Evolutionary conservation across 2,329 filamentous ascomycete species (phyloP).

Genomic region (Fusarium odoratissimum): DNA sequence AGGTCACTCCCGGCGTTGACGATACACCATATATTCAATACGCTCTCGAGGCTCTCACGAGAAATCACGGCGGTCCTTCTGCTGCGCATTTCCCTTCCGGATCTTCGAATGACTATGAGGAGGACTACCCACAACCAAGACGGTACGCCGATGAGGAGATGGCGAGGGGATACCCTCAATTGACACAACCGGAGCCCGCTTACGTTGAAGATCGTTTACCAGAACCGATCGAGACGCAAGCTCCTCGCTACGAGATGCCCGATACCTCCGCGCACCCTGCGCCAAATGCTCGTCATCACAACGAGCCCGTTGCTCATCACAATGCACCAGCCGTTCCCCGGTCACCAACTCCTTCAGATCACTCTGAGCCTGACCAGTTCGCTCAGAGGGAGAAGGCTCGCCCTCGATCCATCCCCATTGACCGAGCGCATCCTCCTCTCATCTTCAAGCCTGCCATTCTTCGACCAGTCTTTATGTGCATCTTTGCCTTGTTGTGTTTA

Average conservation of each 20-base stretch:
- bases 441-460: slow-evolving; percentile 79
- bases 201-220: slow-evolving; percentile 46
- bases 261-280: slow-evolving; percentile 31
- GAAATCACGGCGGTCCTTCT: slow-evolving; percentile 72
- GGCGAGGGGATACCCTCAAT: slow-evolving; percentile 29
- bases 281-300: slow-evolving; percentile 18
- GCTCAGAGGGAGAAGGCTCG: slow-evolving; percentile 45
- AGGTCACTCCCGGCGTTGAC: slow-evolving; percentile 80
- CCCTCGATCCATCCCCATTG: slow-evolving; percentile 53
- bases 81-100: slow-evolving; percentile 62
- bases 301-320: slow-evolving; percentile 30
- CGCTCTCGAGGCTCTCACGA: slow-evolving; percentile 87
- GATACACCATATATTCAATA: slow-evolving; percentile 90
- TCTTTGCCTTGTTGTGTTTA: slow-evolving; percentile 70
- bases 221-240: slow-evolving; percentile 34
- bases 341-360: slow-evolving; percentile 29
- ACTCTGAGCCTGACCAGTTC: slow-evolving; percentile 26
- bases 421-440: slow-evolving; percentile 61
- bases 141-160: slow-evolving; percentile 34
- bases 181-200: slow-evolving; percentile 42
- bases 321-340: slow-evolving; percentile 14
- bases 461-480: slow-evolving; percentile 71
- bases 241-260: slow-evolving; percentile 31
- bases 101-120: slow-evolving; percentile 48
- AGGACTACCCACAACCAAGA: slow-evolving; percentile 46